A percentile compares a stretch with the other conserved stretches of the same genome.
Conservation (phyloP, 2,329 filamentous ascomycete species). For the Raffaelea ambrosiae region DNA sequence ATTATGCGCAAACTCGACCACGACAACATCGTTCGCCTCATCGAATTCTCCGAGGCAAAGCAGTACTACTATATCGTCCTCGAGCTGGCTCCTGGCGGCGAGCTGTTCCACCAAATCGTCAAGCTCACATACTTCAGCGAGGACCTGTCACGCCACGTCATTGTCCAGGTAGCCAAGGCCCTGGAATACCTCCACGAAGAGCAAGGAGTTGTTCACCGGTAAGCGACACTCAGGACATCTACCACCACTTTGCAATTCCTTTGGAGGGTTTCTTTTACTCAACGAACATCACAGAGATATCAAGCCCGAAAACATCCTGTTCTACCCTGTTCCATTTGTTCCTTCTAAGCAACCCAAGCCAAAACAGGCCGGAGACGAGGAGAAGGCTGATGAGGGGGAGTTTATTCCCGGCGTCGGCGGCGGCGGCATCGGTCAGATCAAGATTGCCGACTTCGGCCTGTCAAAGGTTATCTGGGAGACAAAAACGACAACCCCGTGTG, state of each 20-base stretch:
- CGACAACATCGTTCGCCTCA: slow-evolving; percentile 87
- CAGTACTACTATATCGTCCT: slow-evolving; percentile 98
- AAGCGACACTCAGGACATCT: slow-evolving; percentile 25
- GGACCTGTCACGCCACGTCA: slow-evolving; percentile 87
- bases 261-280: slow-evolving; percentile 11
- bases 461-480: slow-evolving; percentile 98
- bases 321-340: slow-evolving; percentile 75
- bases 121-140: slow-evolving; percentile 98
- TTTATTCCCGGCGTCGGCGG: slow-evolving; percentile 74
- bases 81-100: slow-evolving; percentile 88
- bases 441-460: slow-evolving; percentile 95
- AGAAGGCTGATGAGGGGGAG: slow-evolving; percentile 94
- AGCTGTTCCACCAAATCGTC: slow-evolving; percentile 97
- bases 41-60: slow-evolving; percentile 86
- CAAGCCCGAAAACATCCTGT: slow-evolving; percentile 95
- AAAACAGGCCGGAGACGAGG: slow-evolving; percentile 80
- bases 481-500: slow-evolving; percentile 98
- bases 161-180: slow-evolving; percentile 88
- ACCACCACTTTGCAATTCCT: no score
- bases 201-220: slow-evolving; percentile 95
- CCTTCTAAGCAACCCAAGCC: slow-evolving; percentile 76
- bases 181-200: slow-evolving; percentile 92
- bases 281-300: slow-evolving; percentile 60
- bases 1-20: slow-evolving; percentile 98
- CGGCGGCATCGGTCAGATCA: slow-evolving; percentile 89